Evolutionary conservation across 257 asterid species (phyloP).

Genomic region (Echium plantagineum): DNA sequence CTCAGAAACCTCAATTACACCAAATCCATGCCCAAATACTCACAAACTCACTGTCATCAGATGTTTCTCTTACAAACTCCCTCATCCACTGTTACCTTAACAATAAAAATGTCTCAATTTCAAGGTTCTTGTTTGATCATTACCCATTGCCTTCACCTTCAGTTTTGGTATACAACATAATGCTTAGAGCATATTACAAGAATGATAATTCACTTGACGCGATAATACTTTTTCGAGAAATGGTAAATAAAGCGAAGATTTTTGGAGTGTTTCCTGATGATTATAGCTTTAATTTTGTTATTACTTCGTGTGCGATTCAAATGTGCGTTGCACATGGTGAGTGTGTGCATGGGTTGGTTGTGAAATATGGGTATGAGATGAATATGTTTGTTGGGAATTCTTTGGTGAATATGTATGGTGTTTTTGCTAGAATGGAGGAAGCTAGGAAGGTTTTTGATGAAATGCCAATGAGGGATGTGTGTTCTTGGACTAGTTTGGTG

Average conservation of each 20-base stretch:
- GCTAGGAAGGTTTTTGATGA: slow-evolving; percentile 45
- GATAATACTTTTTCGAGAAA: slow-evolving; percentile 33
- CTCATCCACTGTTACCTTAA: slow-evolving; percentile 66
- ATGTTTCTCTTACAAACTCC: slow-evolving; percentile 29
- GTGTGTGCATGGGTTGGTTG: slow-evolving; percentile 41
- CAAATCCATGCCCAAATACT: slow-evolving; percentile 71
- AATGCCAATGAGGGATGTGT: slow-evolving; percentile 56
- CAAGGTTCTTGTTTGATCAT: slow-evolving; percentile 33
- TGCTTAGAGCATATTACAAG: slow-evolving; percentile 56
- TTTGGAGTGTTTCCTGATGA: slow-evolving; percentile 37
- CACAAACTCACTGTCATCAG: slow-evolving; percentile 19
- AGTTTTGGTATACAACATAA: slow-evolving; percentile 53
- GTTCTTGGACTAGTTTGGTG: slow-evolving; percentile 65
- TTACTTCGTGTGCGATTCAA: slow-evolving; percentile 57
- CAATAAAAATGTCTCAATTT: slow-evolving; percentile 21
- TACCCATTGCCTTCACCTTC: slow-evolving; percentile 48
- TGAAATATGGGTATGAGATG: slow-evolving; percentile 27
- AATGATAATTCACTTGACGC: slow-evolving; percentile 29
- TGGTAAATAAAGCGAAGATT: slow-evolving; percentile 22
- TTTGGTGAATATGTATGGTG: slow-evolving; percentile 38
- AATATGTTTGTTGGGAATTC: slow-evolving; percentile 53
- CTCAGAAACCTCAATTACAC: slow-evolving; percentile 31
- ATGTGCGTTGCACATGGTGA: slow-evolving; percentile 28
- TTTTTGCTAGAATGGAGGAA: slow-evolving; percentile 26
- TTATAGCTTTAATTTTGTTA: slow-evolving; percentile 51